Base-by-base conservation (phyloP, 192 early-diverging fungal genomes). In the Coemansia sp. region DNA sequence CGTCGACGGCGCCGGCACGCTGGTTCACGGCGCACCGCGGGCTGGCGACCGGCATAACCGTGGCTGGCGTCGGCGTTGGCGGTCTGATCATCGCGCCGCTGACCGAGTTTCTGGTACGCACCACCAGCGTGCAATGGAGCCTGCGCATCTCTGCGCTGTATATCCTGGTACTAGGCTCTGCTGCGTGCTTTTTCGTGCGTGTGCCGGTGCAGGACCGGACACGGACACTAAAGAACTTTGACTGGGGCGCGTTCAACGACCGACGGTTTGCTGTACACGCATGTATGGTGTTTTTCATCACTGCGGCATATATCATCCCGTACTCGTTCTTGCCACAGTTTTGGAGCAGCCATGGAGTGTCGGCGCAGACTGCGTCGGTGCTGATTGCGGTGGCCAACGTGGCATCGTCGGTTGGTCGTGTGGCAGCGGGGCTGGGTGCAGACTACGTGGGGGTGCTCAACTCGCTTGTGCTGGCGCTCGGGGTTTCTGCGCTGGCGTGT, bases 41-140 rank as follows among this genome's bases (percentile, higher is more conserved):
- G 0, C 59, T 91, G 17, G 89, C 86, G 0, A 89, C 86, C 16
- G 89, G 89, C 0, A 72, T 90, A 32, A 85, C 89, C 1, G 87
- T 91, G 1, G 80, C 87, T 2, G 89, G 89, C 1, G 85, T 87
- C 5, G 89, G 89, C 10, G 72, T 86, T 18, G 89, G 89, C 25
- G 89, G 88, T 5, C 69, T 90, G 5, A 74, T 82, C 22, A 58
- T 91, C 48, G 84, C 86, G 0, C 89, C 89, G 1, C 60, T 89
- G 54, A 68, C 77, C 2, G 74, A 80, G 48, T 81, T 50, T 22
- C 63, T 82, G 16, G 64, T 82, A 17, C 49, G 55, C 42, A 33
- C 30, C 16, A 79, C 77, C 25, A 76, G 83, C 17, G 66, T 85
- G 16, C 65, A 72, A 12, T 86, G 76, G 73, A 80, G 86, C 25